Evolutionary conservation across 805 yeast genomes (phyloP).

Genomic region (Spathaspora gorwiae): DNA sequence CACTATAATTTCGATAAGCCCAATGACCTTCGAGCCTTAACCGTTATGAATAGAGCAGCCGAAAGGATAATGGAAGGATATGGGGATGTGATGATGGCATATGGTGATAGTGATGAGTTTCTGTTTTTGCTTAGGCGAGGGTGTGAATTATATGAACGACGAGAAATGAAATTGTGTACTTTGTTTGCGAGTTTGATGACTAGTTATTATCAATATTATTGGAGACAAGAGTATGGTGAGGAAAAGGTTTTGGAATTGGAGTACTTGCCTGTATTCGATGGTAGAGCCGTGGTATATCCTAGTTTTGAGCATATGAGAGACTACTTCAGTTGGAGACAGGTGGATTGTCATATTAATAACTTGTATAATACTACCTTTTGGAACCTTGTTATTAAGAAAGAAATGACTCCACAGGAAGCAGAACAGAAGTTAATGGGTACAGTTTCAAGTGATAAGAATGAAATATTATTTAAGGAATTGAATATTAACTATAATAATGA

Average conservation of each 20-base stretch:
- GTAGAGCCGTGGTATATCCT: constrained; percentile 86
- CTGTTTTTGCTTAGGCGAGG: constrained; percentile 66
- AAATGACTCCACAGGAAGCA: constrained; percentile 71
- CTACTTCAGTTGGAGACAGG: constrained; percentile 92
- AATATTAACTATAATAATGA: constrained; percentile 89
- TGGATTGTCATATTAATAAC: constrained; percentile 93
- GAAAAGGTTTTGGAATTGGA: constrained; percentile 42
- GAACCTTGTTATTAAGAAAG: constrained; percentile 60
- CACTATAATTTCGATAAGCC: constrained; percentile 79
- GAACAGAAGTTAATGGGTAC: constrained; percentile 77
- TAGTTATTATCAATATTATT: constrained; percentile 63
- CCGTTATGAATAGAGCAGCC: constrained; percentile 82
- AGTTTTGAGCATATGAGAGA: constrained; percentile 57
- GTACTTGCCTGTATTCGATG: constrained; percentile 83
- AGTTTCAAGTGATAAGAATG: constrained; percentile 79
- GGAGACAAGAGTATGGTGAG: constrained; percentile 55
- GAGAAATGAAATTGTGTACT: constrained; percentile 76
- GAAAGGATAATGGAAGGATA: constrained; percentile 54
- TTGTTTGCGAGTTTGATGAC: constrained; percentile 81
- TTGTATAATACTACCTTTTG: constrained; percentile 91
- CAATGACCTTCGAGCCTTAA: constrained; percentile 73
- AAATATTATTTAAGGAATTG: constrained; percentile 70
- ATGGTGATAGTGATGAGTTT: constrained; percentile 95
- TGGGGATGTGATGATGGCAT: constrained; percentile 74
- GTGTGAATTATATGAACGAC: constrained; percentile 72